Base-by-base conservation (phyloP, 345 rosid genomes). In the Hevea brasiliensis region DNA sequence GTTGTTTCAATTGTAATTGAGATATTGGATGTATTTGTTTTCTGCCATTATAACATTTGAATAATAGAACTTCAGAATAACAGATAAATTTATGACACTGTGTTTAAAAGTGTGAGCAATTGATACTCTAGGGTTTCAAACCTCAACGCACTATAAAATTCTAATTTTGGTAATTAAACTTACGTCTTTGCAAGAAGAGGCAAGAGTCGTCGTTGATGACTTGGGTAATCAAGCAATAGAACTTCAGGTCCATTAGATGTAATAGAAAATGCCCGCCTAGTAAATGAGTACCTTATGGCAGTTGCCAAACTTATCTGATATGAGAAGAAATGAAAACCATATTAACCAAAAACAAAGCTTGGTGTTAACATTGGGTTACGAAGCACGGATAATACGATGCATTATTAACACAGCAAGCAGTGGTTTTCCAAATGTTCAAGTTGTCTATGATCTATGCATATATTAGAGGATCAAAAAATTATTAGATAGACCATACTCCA, bases 161-260 rank as follows among this genome's bases (percentile, higher is more conserved):
- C 41, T 45, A 26, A 13, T 56, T 48, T 5, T 14, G 24, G 24
- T 26, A 14, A 61, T 20, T 44, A 40, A 26, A 56, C 95, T 85
- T 82, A 90, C 98, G 89, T 88, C 87, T 92, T 94, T 37, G 97
- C 97, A 82, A 94, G 87, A 55, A 92, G 98, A 65, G 98, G 98
- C 76, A 94, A 78, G 72, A 94, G 90, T 65, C 98, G 87, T 54
- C 94, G 81, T 81, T 92, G 98, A 84, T 94, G 93, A 83, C 89
- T 90, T 62, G 97, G 97, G 77, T 92, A 94, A 88, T 94, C 98
- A 65, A 94, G 93, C 80, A 94, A 84, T 65, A 94, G 85, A 57
- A 88, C 87, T 86, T 94, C 98, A 71, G 95, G 91, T 72, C 84
- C 93, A 71, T 87, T 81, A 20, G 93, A 90, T 48, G 74, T 76